Conservation (phyloP, 2,329 filamentous ascomycete species). For the Ascochyta fabae region DNA sequence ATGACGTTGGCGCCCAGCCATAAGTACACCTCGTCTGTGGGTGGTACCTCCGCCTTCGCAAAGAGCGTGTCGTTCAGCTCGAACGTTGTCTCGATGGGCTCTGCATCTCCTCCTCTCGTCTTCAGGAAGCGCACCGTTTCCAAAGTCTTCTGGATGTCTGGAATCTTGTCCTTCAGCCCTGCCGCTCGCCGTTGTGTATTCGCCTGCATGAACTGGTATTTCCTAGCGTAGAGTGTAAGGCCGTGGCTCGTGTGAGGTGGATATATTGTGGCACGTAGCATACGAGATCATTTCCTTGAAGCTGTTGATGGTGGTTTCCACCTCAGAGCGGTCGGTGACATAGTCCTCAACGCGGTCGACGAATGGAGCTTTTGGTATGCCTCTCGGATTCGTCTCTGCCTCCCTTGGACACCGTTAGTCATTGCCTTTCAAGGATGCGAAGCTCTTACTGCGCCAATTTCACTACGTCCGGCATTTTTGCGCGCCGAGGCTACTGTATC, state of each 20-base stretch:
- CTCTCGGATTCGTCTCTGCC: constrained; percentile 73
- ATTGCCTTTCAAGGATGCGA: neutral
- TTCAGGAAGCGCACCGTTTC: constrained; percentile 89
- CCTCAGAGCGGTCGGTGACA: constrained; percentile 77
- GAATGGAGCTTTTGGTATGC: constrained; percentile 83
- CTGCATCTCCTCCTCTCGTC: constrained; percentile 70
- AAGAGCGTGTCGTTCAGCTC: constrained; percentile 96
- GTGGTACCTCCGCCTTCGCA: constrained; percentile 81
- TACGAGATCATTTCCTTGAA: constrained; percentile 96
- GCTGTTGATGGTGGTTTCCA: constrained; percentile 79
- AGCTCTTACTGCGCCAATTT: constrained; percentile 20
- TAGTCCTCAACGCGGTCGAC: constrained; percentile 91
- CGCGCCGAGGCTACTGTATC: neutral
- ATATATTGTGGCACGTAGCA: constrained; percentile 23
- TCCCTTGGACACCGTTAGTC: constrained; percentile 3
- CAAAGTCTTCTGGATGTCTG: constrained; percentile 94
- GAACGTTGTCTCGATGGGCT: constrained; percentile 89
- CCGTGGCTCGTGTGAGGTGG: neutral
- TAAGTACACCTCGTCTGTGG: constrained; percentile 89
- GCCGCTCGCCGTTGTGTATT: constrained; percentile 84
- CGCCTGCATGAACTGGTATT: constrained; percentile 99
- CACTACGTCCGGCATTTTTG: constrained; percentile 16
- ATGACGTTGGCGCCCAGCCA: constrained; percentile 99
- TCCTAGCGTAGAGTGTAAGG: constrained; percentile 61
- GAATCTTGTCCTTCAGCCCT: constrained; percentile 91